phyloP scores from a whole-genome alignment of 2,329 filamentous ascomycete genomes.

The Geosmithia flava region DNA sequence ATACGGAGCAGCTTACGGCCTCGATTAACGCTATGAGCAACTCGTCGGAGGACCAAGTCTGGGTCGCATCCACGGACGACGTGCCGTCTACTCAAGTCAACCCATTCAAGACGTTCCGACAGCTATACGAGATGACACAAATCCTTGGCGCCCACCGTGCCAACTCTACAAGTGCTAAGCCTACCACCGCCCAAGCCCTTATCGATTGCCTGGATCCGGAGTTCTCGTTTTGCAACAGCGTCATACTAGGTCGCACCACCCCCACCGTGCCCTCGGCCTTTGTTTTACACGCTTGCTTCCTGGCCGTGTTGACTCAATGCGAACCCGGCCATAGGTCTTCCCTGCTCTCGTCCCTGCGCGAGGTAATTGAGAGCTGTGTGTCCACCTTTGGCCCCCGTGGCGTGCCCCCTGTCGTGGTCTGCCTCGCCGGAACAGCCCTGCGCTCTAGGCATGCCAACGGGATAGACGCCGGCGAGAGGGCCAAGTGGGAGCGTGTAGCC shows the following conservation, averaged over 20 bases:
- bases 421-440: constrained; percentile 21
- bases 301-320: constrained; percentile 19
- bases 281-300: constrained; percentile 21
- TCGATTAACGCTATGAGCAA: constrained; percentile 1
- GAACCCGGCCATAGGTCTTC: constrained; percentile 18
- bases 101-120: constrained; percentile 18
- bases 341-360: constrained; percentile 21
- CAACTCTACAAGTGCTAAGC: not conserved
- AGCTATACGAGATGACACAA: constrained; percentile 24
- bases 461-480: constrained; percentile 18
- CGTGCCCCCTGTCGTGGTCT: constrained; percentile 19
- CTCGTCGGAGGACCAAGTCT: constrained; percentile 7
- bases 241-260: constrained; percentile 19
- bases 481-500: constrained; percentile 16
- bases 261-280: constrained; percentile 21
- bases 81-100: constrained; percentile 16
- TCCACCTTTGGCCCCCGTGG: constrained; percentile 18
- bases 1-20: constrained; percentile 17
- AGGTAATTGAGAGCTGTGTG: constrained; percentile 18
- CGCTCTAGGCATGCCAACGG: constrained; percentile 13
- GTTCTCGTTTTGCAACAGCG: constrained; percentile 24
- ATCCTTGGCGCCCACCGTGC: constrained; percentile 1
- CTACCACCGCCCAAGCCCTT: constrained; percentile 13
- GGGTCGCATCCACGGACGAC: constrained; percentile 5
- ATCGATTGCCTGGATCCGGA: constrained; percentile 17